Evolutionary conservation across 108 stramenopile species (phyloP), one percentile per base, ranked within the genome.

Genomic region (Skeletonema grethae): DNA sequence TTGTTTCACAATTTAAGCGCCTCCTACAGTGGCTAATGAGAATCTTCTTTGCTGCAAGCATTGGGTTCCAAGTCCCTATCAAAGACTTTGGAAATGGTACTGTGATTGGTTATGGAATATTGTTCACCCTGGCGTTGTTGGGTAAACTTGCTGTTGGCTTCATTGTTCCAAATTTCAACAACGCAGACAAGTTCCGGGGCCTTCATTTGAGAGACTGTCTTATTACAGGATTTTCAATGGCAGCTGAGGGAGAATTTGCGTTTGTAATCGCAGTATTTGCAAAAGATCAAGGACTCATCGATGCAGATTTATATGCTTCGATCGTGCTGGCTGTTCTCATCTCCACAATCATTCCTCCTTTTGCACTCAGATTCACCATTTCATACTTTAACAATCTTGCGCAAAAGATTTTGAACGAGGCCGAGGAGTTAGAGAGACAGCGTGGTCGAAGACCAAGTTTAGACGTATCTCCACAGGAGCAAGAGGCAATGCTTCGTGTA

Each of bases 41-140:
- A n/a, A 86, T 95, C 38, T 95, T 95, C 81, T 95, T 95, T 70
- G 89, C 90, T 30, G 87, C 88, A 16, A 84, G 80, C 60, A 90
- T 90, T 74, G 89, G 89, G 8, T 92, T 92, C 59, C 87, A 88
- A 63, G 88, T 90, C 2, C 89, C 89, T 16, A 85, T 93, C 36
- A 82, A 72, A 36, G 84, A 91, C 53, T 89, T 92, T 77, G 77
- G 72, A 7, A 62, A 86, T 72, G 73, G 43, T 1, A 78, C 46
- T 8, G 88, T 93, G 63, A 82, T 93, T 55, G 88, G 89, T 69
- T 81, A 88, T 36, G 92, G 92, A 35, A 16, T 82, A 8, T 66
- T 93, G 15, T 89, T 87, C 65, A 78, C 78, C 15, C 43, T 93
- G 45, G 86, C 92, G 0, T 61, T 93, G 30, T 10, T 71, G 18